Conservation (phyloP, 164 flowering plant genomes). For the Chimonanthus praecox region DNA sequence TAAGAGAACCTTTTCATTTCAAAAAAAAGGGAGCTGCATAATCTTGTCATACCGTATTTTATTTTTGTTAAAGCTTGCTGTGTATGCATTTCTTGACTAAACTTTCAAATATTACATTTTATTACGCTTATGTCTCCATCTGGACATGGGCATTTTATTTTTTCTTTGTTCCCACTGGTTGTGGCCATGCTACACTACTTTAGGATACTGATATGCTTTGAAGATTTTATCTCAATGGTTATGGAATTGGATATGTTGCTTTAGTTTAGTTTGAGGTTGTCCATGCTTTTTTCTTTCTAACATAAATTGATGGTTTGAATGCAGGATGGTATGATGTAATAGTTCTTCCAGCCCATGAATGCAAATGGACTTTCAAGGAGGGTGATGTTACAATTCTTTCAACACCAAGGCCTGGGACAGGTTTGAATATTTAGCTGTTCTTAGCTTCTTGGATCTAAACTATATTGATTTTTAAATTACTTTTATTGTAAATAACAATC, state of each 20-base stretch:
- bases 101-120: no score
- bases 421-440: slow-evolving; percentile 27
- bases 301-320: slow-evolving; percentile 1
- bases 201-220: no score
- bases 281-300: no score
- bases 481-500: not conserved
- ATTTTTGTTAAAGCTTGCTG: no score
- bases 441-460: not conserved
- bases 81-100: no score
- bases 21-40: no score
- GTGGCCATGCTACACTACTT: no score
- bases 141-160: not conserved
- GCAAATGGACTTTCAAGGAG: slow-evolving; percentile 89
- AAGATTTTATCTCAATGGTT: no score
- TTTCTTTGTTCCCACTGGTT: no score
- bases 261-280: not conserved
- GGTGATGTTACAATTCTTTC: slow-evolving; percentile 97
- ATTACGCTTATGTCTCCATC: not conserved
- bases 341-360: slow-evolving; percentile 61
- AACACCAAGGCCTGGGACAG: slow-evolving; percentile 76
- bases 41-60: no score
- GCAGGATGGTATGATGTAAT: slow-evolving; percentile 94
- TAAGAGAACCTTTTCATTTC: no score
- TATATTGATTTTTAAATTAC: no score
- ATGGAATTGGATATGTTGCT: not conserved